Evolutionary conservation across 2,329 filamentous ascomycete species (phyloP), one percentile per base, ranked within the genome.

Genomic region (Cercospora sp.): DNA sequence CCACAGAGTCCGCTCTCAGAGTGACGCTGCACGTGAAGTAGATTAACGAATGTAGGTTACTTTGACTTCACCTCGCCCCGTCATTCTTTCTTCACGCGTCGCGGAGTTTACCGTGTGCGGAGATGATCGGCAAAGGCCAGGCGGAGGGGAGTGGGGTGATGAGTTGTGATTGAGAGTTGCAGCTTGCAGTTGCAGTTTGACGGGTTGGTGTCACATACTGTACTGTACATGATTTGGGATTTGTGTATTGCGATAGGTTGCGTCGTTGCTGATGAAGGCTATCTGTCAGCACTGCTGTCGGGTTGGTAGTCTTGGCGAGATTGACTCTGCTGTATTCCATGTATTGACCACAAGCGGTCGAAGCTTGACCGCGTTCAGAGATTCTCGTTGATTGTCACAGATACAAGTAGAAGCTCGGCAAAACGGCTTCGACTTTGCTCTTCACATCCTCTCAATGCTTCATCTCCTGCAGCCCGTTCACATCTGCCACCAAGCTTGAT

Each of bases 1-100:
- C 28, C 28, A 28, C 5, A 7, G 28, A 28, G 28, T 28, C 28
- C 28, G n/a, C 2, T 7, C 6, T 16, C 3, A 10, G 28, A 30
- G 16, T 28, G 30, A 20, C 60, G 23, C 42, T 31, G 28, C 61
- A 55, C 48, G 61, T 63, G 61, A 63, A 40, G 30, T 63, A 55
- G 30, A 63, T 55, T 36, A 28, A 55, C 23, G 20, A 30, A 23
- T 33, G 61, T 51, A 63, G 28, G n/a, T 30, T 63, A 55, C 61
- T 63, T 63, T 36, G 45, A 63, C 61, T 40, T 63, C 61, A 63
- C 61, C 51, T 55, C 45, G 48, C 48, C 48, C 13, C 10, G 23
- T 55, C 28, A 18, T 58, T 58, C 12, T n/a, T n/a, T 20, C 28
- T 23, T 28, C 26, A 28, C 26, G 20, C 2, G 16, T 59, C 30